phyloP scores from a whole-genome alignment of 257 asterid species.

The Rehmannia glutinosa region DNA sequence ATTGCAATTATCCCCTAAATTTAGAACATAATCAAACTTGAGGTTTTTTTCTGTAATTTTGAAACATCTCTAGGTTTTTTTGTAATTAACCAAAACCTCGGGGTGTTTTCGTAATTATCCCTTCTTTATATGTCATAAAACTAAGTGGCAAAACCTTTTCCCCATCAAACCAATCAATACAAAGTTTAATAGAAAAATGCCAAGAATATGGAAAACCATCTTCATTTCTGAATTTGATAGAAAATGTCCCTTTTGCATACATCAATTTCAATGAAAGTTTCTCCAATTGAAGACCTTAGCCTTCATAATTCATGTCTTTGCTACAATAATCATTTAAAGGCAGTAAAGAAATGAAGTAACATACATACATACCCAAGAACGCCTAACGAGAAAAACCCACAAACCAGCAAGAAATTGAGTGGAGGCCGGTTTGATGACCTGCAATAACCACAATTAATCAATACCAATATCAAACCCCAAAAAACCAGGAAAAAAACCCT shows the following conservation, averaged over 20 bases:
- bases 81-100: too few species aligned
- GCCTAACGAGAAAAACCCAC: conserved; percentile 64
- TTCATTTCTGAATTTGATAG: neutral
- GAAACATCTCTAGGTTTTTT: too few species aligned
- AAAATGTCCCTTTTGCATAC: neutral
- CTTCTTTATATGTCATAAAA: neutral
- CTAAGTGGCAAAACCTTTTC: neutral
- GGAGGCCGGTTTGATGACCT: conserved; percentile 63
- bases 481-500: too few species aligned
- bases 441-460: conserved; percentile 18
- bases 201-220: too few species aligned
- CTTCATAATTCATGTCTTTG: too few species aligned
- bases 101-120: too few species aligned
- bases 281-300: neutral
- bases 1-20: too few species aligned
- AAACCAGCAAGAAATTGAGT: conserved; percentile 39
- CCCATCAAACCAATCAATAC: too few species aligned
- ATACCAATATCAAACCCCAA: neutral
- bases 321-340: too few species aligned
- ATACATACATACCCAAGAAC: conserved; percentile 72
- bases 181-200: too few species aligned
- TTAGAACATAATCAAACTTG: too few species aligned
- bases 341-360: conserved; percentile 6
- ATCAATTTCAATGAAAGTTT: neutral
- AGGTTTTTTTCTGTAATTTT: too few species aligned